phyloP scores from a whole-genome alignment of 257 asterid genomes.

The Solanum sejunctum region DNA sequence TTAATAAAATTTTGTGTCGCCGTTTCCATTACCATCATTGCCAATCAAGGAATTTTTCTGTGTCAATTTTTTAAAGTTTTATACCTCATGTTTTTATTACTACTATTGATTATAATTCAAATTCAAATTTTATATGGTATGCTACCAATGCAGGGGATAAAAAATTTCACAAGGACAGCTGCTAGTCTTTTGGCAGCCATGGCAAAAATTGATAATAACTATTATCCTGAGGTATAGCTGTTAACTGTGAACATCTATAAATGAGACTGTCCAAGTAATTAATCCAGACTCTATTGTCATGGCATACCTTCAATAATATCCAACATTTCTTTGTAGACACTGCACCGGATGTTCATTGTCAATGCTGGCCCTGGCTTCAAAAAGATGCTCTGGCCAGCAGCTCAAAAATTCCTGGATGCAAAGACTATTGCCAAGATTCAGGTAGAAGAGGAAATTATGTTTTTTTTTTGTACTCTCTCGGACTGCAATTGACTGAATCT shows the following conservation, averaged over 20 bases:
- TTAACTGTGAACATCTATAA: neutral
- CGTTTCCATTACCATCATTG: neutral
- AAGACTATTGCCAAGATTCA: slow-evolving; percentile 72
- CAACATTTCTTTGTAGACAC: slow-evolving; percentile 47
- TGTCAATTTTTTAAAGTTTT: neutral
- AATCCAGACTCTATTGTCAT: neutral
- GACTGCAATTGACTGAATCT: neutral
- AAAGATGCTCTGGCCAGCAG: slow-evolving; percentile 95
- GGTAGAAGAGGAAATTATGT: slow-evolving; percentile 19
- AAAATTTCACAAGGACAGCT: slow-evolving; percentile 68
- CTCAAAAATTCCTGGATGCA: slow-evolving; percentile 74
- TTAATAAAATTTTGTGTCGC: neutral
- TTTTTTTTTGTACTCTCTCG: neutral
- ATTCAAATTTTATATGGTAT: neutral
- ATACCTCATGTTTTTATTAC: neutral
- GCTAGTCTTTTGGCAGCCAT: slow-evolving; percentile 68
- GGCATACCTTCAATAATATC: neutral
- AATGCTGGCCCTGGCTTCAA: slow-evolving; percentile 92
- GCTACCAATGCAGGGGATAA: slow-evolving; percentile 52
- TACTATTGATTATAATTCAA: neutral
- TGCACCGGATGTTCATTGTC: slow-evolving; percentile 74
- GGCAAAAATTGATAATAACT: slow-evolving; percentile 65
- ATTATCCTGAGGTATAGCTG: slow-evolving; percentile 80
- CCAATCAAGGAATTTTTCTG: neutral
- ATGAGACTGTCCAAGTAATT: neutral